phyloP scores from a whole-genome alignment of 768 basidiomycete genomes.

The Dentipellis sp. region DNA sequence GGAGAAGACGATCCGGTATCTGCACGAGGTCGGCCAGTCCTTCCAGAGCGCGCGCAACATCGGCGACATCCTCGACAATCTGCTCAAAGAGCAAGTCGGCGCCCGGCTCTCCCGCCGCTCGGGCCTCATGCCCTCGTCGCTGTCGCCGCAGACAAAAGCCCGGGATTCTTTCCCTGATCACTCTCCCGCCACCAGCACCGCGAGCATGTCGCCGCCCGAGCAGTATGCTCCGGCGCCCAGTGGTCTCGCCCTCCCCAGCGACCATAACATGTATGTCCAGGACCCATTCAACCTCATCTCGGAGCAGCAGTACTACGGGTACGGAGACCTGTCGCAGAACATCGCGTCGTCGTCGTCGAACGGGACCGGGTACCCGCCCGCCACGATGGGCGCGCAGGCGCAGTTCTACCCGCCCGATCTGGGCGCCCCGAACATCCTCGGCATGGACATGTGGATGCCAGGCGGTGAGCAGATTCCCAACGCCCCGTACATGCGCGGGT shows the following conservation, averaged over 20 bases:
- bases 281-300: no score
- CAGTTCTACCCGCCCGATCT: neutral
- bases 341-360: no score
- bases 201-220: neutral
- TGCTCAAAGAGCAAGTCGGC: conserved; percentile 9
- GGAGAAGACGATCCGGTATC: conserved; percentile 4
- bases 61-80: conserved; percentile 11
- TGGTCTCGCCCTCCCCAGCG: no score
- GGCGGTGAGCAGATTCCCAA: neutral
- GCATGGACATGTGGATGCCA: neutral
- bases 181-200: neutral
- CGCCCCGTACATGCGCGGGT: neutral
- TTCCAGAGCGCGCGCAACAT: conserved; percentile 10
- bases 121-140: neutral
- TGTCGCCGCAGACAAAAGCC: neutral
- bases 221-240: neutral
- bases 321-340: no score
- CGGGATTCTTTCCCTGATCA: neutral
- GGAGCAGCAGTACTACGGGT: no score
- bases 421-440: neutral
- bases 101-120: conserved; percentile 8
- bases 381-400: neutral
- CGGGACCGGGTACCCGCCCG: no score
- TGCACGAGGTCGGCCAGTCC: conserved; percentile 11
- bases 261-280: no score